A percentile compares a stretch with the other conserved stretches of the same genome.
Conservation (phyloP, 148 eudicot species). For the Rhododendron griersonianum region DNA sequence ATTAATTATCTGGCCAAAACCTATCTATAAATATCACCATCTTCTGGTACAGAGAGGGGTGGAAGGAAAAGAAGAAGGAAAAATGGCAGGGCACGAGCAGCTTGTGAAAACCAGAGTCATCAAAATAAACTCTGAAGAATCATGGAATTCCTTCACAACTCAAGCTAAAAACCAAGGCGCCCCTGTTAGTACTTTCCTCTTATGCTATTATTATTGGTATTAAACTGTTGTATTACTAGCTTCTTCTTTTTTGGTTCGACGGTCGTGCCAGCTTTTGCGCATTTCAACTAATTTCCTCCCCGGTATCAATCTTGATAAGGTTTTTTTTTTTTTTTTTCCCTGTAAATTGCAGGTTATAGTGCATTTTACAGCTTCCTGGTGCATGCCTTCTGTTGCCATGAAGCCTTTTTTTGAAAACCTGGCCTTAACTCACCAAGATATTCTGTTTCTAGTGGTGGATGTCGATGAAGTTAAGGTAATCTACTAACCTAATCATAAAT, state of each 20-base stretch:
- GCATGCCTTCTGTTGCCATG: constrained; percentile 31
- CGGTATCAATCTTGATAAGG: not conserved
- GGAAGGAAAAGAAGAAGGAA: not conserved
- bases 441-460: constrained; percentile 27
- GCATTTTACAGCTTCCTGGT: constrained; percentile 31
- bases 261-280: too few relatives aligned
- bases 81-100: constrained; percentile 16
- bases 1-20: not conserved
- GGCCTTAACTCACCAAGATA: constrained; percentile 16
- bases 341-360: constrained; percentile 21
- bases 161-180: constrained; percentile 17
- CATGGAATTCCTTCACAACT: constrained; percentile 24
- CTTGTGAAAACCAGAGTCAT: constrained; percentile 21
- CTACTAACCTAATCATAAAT: not conserved
- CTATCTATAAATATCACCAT: not conserved
- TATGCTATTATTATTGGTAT: not conserved
- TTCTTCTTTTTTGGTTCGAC: too few relatives aligned
- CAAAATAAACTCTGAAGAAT: constrained; percentile 19
- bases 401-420: constrained; percentile 25
- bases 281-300: not conserved
- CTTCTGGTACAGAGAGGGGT: not conserved
- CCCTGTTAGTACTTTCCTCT: constrained; percentile 15
- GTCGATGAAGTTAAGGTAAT: constrained; percentile 32
- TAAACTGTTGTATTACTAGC: not conserved
- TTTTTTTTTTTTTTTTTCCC: not conserved